Conservation (phyloP, 2,329 filamentous ascomycete genomes). For the Emericellopsis atlantica region DNA sequence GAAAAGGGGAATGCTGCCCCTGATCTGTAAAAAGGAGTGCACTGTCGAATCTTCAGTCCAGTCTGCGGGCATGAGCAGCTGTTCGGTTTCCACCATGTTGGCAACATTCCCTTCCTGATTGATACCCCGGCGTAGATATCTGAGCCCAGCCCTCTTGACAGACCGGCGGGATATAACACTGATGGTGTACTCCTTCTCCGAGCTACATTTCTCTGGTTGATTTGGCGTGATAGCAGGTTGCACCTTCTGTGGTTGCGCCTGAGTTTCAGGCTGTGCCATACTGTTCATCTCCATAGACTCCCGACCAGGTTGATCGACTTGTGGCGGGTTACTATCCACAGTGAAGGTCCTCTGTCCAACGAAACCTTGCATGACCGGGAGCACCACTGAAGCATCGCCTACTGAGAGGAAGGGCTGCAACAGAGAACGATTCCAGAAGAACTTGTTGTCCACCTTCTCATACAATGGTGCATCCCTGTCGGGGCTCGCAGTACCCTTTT, state of each 20-base stretch:
- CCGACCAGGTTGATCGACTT: conserved; percentile 31
- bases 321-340: conserved; percentile 49
- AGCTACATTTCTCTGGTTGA: conserved; percentile 25
- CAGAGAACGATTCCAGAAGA: conserved; percentile 84
- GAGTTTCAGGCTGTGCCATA: conserved; percentile 15
- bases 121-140: conserved; percentile 81
- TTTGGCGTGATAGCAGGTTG: background rate
- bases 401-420: conserved; percentile 60
- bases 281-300: conserved; percentile 33
- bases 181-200: conserved; percentile 56
- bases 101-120: conserved; percentile 83
- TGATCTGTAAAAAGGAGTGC: conserved; percentile 76
- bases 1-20: conserved; percentile 87
- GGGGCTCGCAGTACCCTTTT: conserved; percentile 13
- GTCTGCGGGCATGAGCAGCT: conserved; percentile 63
- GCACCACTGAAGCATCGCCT: conserved; percentile 56
- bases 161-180: conserved; percentile 88
- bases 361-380: conserved; percentile 90
- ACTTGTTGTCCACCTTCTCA: conserved; percentile 61
- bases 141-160: conserved; percentile 70
- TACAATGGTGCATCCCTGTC: conserved; percentile 43
- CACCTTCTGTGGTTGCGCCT: too few species aligned
- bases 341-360: conserved; percentile 76
- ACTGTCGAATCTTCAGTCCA: conserved; percentile 52
- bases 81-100: conserved; percentile 90